Percentiles rank a stretch among this genome's conserved stretches.
These are phyloP conservation scores for Amauroascus verrucosus DNA, from an alignment of 2,329 filamentous ascomycete genomes.

Conservation along the genomic window DNA sequence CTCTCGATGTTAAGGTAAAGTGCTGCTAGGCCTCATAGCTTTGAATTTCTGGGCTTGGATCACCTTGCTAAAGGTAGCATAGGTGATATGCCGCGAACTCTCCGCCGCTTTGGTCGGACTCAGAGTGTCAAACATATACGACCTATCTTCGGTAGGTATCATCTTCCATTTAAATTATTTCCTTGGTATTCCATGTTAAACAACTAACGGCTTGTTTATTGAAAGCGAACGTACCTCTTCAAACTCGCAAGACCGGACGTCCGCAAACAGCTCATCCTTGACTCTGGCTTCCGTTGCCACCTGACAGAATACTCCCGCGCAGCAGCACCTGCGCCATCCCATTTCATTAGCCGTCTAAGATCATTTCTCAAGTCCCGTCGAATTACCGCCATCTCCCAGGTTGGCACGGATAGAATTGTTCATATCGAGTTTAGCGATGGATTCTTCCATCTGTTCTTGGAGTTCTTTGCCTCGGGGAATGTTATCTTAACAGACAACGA, in stretches of 20 bases:
- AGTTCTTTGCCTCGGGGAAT: conserved; percentile 95
- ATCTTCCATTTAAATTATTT: not conserved
- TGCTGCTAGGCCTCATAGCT: not conserved
- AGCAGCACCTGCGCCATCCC: conserved; percentile 71
- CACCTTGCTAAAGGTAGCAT: conserved; percentile 3
- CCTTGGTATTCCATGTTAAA: not conserved
- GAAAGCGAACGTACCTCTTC: conserved; percentile 74
- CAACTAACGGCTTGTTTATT: not conserved
- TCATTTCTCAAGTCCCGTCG: conserved; percentile 81
- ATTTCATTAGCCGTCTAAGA: conserved; percentile 73
- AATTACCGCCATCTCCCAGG: conserved; percentile 68
- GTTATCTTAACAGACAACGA: conserved; percentile 83
- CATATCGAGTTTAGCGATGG: conserved; percentile 91
- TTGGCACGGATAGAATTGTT: conserved; percentile 87
- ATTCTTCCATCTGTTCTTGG: conserved; percentile 72
- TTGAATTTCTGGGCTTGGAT: not conserved
- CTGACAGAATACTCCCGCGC: conserved; percentile 82
- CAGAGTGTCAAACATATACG: conserved; percentile 87
- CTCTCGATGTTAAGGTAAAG: conserved; percentile 47
- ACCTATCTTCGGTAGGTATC: conserved; percentile 62
- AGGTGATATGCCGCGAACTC: conserved; percentile 94
- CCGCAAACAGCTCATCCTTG: conserved; percentile 82
- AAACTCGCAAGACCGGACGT: conserved; percentile 87
- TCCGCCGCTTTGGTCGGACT: conserved; percentile 63
- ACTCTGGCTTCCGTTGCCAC: conserved; percentile 93